Evolutionary conservation across 2,329 filamentous ascomycete genomes (phyloP), one percentile per base, ranked within the genome.

Genomic region (Rutstroemia sp.): DNA sequence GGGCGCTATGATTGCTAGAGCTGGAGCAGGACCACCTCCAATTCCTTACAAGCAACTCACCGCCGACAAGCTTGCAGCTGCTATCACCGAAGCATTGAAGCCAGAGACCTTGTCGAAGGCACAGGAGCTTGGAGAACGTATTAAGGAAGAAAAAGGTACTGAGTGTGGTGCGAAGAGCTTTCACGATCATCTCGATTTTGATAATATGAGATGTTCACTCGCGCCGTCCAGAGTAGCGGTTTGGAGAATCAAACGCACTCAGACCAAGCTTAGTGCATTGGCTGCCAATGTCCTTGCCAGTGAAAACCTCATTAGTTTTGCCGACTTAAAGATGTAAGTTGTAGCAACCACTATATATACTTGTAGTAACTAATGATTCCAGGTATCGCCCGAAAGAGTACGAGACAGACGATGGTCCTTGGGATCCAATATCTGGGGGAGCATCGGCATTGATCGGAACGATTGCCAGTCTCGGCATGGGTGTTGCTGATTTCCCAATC

Each of bases 381-480:
- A 78, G 76, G 16, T 78, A 78, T 57, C 77, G 80, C 27, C 65
- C 79, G 8, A 69, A 73, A 58, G 88, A 95, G 68, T 90, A 92
- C 69, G 83, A 87, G 61, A 89, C 87, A 0, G 87, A 90, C 57
- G 82, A 87, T 34, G 87, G 91, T 46, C 90, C 89, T 0, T 84
- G 81, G 65, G 90, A 94, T 61, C 89, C 90, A 0, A 81, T 95
- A 23, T 84, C 87, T 14, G 89, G 89, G 19, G 88, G 84, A 16
- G 84, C 89, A 0, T 82, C 83, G 46, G 89, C 91, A 0, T 72
- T 96, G 0, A 75, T 95, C n/a, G 87, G 88, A 5, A 92, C 92
- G n/a, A 76, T 94, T 48, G 84, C 87, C 25, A 87, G 81, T 40
- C 85, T 96, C 57, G 82, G 88, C 65, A 87, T 95, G 80, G 89